phyloP scores from a whole-genome alignment of 23 red algal species.

The Gracilaria caudata region DNA sequence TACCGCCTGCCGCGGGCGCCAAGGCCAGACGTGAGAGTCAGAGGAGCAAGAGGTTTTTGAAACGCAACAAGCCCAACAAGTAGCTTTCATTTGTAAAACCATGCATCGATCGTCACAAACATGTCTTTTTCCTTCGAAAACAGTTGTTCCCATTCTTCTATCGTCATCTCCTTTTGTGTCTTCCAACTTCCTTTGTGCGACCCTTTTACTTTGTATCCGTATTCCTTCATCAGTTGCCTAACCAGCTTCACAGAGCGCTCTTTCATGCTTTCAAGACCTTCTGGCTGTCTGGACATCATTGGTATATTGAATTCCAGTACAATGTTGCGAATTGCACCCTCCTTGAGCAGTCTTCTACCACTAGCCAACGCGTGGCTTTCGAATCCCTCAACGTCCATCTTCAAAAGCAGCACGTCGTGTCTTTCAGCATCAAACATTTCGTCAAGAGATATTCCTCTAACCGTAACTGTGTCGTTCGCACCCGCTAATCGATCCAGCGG shows the following conservation, averaged over 20 bases:
- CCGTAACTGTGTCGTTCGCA: constrained; percentile 18
- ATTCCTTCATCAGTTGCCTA: constrained; percentile 8
- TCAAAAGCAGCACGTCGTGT: constrained; percentile 26
- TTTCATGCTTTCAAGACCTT: constrained; percentile 1
- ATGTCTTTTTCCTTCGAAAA: constrained; percentile 11
- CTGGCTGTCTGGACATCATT: constrained; percentile 20
- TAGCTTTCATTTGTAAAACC: constrained; percentile 22
- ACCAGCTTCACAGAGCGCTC: background rate
- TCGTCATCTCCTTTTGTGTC: constrained; percentile 21
- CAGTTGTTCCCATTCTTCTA: constrained; percentile 22
- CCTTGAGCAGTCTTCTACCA: background rate
- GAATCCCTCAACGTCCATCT: constrained; percentile 41
- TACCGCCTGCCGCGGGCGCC: constrained; percentile 92
- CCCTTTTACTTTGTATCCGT: constrained; percentile 15
- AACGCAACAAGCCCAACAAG: constrained; percentile 52
- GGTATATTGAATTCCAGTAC: constrained; percentile 44
- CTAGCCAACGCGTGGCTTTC: constrained; percentile 16
- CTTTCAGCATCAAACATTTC: constrained; percentile 11
- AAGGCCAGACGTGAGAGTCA: constrained; percentile 73
- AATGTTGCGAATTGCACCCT: constrained; percentile 21
- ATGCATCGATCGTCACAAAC: constrained; percentile 19
- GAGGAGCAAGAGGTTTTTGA: constrained; percentile 79
- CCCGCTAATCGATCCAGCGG: constrained; percentile 11
- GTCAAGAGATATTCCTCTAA: constrained; percentile 10
- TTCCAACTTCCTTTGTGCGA: constrained; percentile 36